Conservation (phyloP, 257 asterid genomes). For the Ilex aquifolium region DNA sequence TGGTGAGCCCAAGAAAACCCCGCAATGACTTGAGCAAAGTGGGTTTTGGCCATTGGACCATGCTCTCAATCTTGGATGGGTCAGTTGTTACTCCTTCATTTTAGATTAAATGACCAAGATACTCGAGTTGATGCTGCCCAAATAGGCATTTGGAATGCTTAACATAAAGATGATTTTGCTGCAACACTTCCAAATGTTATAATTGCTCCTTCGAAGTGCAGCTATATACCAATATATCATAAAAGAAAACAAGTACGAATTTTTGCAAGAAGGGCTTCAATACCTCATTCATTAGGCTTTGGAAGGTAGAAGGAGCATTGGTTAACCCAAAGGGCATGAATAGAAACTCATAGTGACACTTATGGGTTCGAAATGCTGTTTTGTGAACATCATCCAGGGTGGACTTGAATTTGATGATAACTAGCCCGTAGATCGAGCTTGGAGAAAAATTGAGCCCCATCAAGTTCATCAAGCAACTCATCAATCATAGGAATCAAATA, state of each 20-base stretch:
- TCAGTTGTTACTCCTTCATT: background rate
- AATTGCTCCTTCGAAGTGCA: background rate
- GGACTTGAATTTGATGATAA: background rate
- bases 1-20: background rate
- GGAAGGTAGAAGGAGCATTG: background rate
- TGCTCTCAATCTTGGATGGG: background rate
- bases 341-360: background rate
- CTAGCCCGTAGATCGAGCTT: background rate
- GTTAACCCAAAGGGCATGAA: background rate
- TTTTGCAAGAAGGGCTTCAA: background rate
- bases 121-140: background rate
- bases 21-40: background rate
- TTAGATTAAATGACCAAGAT: constrained; percentile 2
- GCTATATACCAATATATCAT: background rate
- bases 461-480: background rate
- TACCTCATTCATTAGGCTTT: background rate
- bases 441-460: background rate
- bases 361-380: background rate
- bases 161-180: background rate
- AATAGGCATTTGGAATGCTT: background rate
- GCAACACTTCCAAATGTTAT: background rate
- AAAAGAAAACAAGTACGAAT: background rate
- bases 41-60: background rate
- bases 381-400: background rate
- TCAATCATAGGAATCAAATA: background rate